Percentiles rank a stretch among this genome's conserved stretches.
Evolutionary conservation across 2,329 filamentous ascomycete genomes (phyloP).

Genomic region (Trichophyton schoenleinii): DNA sequence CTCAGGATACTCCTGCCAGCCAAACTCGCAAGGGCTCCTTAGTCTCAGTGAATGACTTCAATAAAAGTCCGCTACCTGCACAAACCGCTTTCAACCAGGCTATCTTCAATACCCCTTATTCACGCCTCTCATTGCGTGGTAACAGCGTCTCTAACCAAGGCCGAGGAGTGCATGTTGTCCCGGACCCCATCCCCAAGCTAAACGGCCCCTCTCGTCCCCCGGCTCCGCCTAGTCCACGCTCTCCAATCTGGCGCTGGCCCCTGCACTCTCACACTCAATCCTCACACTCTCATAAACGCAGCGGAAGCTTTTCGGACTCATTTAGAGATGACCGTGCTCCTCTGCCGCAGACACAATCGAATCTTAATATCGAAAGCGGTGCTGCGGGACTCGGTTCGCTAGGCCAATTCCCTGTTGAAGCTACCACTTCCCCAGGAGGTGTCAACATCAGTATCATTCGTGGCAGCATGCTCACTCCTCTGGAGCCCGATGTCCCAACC

Average conservation of each 20-base stretch:
- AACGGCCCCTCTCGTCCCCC: conserved; percentile 18
- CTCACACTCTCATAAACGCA: conserved; percentile 54
- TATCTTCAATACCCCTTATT: conserved; percentile 18
- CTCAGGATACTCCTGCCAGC: background rate
- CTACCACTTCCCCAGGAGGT: conserved; percentile 35
- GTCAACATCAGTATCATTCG: conserved; percentile 55
- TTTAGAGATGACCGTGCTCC: conserved; percentile 54
- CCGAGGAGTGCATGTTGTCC: conserved; percentile 32
- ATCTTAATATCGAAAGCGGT: conserved; percentile 28
- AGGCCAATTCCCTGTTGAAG: conserved; percentile 53
- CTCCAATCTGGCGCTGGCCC: conserved; percentile 34
- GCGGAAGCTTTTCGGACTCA: conserved; percentile 77
- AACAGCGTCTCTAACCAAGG: conserved; percentile 16
- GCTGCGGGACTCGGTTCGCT: conserved; percentile 23
- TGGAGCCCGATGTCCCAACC: conserved; percentile 65
- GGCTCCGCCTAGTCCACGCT: conserved; percentile 19
- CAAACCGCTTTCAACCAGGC: background rate
- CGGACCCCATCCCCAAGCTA: conserved; percentile 24
- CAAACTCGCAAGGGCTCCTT: background rate
- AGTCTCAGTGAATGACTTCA: background rate
- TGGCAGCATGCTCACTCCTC: conserved; percentile 71
- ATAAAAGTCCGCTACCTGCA: conserved; percentile 22
- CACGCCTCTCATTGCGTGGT: background rate
- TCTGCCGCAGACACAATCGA: conserved; percentile 36
- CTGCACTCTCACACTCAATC: conserved; percentile 15